Evolutionary conservation across 2,329 filamentous ascomycete genomes (phyloP).

Genomic region (Neofusicoccum umdonicola): DNA sequence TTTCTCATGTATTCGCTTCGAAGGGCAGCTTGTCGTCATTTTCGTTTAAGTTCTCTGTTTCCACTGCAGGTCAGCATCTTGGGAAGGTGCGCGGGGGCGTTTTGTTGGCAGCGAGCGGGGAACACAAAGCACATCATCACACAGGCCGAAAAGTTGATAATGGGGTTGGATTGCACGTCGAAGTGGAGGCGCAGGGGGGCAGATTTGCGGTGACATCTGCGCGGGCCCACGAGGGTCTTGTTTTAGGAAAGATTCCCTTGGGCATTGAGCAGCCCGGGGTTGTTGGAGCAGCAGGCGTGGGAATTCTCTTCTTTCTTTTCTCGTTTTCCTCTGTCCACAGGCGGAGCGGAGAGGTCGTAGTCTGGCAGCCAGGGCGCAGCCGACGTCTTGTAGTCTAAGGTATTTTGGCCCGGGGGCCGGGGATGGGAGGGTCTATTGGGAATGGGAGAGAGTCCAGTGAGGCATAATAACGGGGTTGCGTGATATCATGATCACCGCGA

Average conservation of each 20-base stretch:
- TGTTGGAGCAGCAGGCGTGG: conserved; percentile 2
- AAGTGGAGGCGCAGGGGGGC: not conserved
- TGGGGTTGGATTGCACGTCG: conserved; percentile 11
- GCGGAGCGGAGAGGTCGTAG: not conserved
- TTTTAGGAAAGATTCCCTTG: conserved; percentile 8
- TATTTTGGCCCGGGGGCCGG: conserved; percentile 7
- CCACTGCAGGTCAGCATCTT: conserved; percentile 15
- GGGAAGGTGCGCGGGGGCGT: conserved; percentile 13
- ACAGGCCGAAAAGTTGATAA: conserved; percentile 10
- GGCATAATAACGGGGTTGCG: conserved; percentile 1
- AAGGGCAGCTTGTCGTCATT: not conserved
- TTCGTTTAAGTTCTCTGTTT: conserved; percentile 1
- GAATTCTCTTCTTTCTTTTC: not conserved
- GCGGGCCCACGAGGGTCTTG: conserved; percentile 1
- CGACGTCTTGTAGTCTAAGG: conserved; percentile 8
- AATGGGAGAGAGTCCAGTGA: not conserved
- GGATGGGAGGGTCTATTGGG: conserved; percentile 3
- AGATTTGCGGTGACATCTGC: conserved; percentile 6
- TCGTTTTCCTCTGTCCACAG: not conserved
- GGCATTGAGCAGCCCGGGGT: conserved; percentile 3
- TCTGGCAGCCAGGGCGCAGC: not conserved
- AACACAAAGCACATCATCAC: conserved; percentile 3
- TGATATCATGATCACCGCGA: conserved; percentile 9
- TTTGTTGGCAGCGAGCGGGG: conserved; percentile 5
- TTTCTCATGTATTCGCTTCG: conserved; percentile 14